Conservation (phyloP, 352 stramenopile species). For the Globisporangium paroecandrum region DNA sequence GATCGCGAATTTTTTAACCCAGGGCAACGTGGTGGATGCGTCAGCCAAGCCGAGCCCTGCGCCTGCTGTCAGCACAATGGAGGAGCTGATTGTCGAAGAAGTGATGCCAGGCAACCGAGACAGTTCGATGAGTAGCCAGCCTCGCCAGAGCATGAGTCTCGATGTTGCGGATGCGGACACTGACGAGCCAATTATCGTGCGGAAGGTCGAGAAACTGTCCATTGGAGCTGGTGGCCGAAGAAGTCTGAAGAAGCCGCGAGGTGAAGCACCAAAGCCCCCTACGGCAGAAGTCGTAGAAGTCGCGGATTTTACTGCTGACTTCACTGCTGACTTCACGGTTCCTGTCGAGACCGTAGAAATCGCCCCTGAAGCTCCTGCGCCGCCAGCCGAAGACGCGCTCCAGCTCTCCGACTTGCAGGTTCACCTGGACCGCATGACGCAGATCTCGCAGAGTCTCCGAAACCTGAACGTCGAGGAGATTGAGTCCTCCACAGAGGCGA, state of each 20-base stretch:
- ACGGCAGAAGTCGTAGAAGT: conserved; percentile 24
- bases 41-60: background rate
- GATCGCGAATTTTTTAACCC: conserved; percentile 15
- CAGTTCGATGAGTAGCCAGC: conserved; percentile 21
- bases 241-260: conserved; percentile 24
- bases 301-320: conserved; percentile 24
- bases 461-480: conserved; percentile 42
- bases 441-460: conserved; percentile 58
- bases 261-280: conserved; percentile 7
- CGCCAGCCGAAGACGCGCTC: conserved; percentile 23
- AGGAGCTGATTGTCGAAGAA: conserved; percentile 53
- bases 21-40: conserved; percentile 12
- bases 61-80: conserved; percentile 20
- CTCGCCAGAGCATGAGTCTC: conserved; percentile 12
- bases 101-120: conserved; percentile 32
- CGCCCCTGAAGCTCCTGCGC: background rate
- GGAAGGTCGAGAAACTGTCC: conserved; percentile 41
- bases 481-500: conserved; percentile 39
- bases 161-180: conserved; percentile 19
- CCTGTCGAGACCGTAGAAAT: conserved; percentile 9
- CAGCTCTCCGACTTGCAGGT: conserved; percentile 66
- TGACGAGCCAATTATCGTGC: conserved; percentile 41
- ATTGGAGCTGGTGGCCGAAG: conserved; percentile 35
- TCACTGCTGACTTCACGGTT: conserved; percentile 20
- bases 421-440: conserved; percentile 73